Evolutionary conservation across 805 yeast species (phyloP).

Genomic region (Spathaspora boniae): DNA sequence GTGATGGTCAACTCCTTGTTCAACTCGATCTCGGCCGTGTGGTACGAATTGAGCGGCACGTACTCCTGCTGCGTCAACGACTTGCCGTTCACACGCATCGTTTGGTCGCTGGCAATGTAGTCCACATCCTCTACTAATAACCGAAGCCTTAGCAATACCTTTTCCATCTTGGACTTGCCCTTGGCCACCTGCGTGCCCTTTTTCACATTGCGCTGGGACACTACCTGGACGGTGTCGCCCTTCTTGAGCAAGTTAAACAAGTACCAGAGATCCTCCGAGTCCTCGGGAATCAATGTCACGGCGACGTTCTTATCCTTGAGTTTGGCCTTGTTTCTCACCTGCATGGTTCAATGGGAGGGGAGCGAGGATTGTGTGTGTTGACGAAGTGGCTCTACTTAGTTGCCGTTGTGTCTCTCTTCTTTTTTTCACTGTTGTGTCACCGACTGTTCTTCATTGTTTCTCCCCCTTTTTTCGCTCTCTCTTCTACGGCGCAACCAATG

Average conservation of each 20-base stretch:
- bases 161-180: constrained; percentile 56
- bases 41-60: constrained; percentile 82
- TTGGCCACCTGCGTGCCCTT: constrained; percentile 27
- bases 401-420: not conserved
- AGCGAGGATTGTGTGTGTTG: not conserved
- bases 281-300: constrained; percentile 72
- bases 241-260: constrained; percentile 74
- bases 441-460: constrained; percentile 2
- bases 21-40: constrained; percentile 78
- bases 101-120: constrained; percentile 73
- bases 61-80: constrained; percentile 65
- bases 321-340: constrained; percentile 12
- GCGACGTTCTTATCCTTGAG: constrained; percentile 59
- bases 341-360: constrained; percentile 7
- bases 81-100: constrained; percentile 76
- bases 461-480: not conserved
- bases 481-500: constrained; percentile 3
- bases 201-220: constrained; percentile 64
- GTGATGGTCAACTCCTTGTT: constrained; percentile 63
- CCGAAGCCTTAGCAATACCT: constrained; percentile 41
- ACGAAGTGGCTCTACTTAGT: constrained; percentile 1
- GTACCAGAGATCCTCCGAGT: constrained; percentile 89
- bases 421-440: not conserved
- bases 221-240: constrained; percentile 70
- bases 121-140: constrained; percentile 67